These are phyloP conservation scores for Carex parvula DNA, from an alignment of 176 grass and related monocot genomes.

Conservation along the genomic window DNA sequence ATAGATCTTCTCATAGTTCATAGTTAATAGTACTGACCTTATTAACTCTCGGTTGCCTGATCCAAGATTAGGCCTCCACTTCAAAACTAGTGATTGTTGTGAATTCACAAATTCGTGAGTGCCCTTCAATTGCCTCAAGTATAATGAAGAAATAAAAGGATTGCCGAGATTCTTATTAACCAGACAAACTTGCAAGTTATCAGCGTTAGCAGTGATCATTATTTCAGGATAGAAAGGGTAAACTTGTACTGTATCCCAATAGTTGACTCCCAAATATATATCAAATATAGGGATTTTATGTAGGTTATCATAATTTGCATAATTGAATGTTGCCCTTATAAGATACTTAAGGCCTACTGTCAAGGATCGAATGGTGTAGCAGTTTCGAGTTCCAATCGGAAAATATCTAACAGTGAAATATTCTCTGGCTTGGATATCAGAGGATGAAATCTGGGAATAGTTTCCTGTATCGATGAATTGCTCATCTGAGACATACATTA, in stretches of 20 bases:
- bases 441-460: not conserved
- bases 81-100: not conserved
- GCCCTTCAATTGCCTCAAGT: not conserved
- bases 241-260: conserved; percentile 26
- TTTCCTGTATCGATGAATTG: not conserved
- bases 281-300: conserved; percentile 38
- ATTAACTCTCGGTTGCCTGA: not conserved
- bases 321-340: conserved; percentile 38
- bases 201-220: too few species aligned
- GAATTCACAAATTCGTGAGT: not conserved
- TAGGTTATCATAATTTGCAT: conserved; percentile 40
- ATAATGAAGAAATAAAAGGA: too few species aligned
- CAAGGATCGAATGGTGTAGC: conserved; percentile 43
- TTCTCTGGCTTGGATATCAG: not conserved
- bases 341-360: conserved; percentile 37
- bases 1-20: too few species aligned
- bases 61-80: too few species aligned
- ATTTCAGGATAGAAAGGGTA: not conserved
- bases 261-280: conserved; percentile 38
- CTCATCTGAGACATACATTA: not conserved
- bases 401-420: conserved; percentile 30
- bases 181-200: too few species aligned
- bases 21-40: not conserved
- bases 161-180: too few species aligned
- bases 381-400: conserved; percentile 29